Conservation (phyloP, 768 basidiomycete species). For the Boletus tomentosulus region DNA sequence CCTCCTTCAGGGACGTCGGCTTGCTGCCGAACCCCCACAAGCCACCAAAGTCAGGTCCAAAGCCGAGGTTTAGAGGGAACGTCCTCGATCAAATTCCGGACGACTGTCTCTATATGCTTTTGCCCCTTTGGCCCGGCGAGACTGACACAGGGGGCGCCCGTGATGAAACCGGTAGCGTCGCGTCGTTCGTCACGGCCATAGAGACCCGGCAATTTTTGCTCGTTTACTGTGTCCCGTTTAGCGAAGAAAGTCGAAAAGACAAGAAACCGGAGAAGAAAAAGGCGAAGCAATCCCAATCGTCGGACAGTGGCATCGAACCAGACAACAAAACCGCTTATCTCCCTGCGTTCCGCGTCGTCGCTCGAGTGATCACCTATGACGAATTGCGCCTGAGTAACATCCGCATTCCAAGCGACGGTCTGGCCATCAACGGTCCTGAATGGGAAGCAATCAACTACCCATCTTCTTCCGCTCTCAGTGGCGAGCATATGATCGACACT, state of each 20-base stretch:
- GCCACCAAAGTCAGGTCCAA: constrained; percentile 17
- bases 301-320: constrained; percentile 22
- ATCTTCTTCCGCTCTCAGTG: constrained; percentile 26
- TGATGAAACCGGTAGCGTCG: constrained; percentile 18
- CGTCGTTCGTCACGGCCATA: constrained; percentile 38
- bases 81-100: constrained; percentile 60
- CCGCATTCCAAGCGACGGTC: constrained; percentile 66
- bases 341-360: constrained; percentile 65
- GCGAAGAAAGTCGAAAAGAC: constrained; percentile 6
- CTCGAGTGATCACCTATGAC: constrained; percentile 65
- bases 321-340: constrained; percentile 51
- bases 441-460: constrained; percentile 41
- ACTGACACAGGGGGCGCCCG: constrained; percentile 46
- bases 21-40: constrained; percentile 51
- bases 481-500: constrained; percentile 36
- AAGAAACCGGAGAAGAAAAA: constrained; percentile 33
- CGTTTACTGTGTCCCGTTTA: constrained; percentile 70
- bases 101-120: constrained; percentile 75
- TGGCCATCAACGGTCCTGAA: constrained; percentile 63
- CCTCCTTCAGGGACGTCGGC: constrained; percentile 78
- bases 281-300: constrained; percentile 24
- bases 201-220: constrained; percentile 67
- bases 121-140: constrained; percentile 81
- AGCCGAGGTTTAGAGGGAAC: constrained; percentile 26
- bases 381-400: constrained; percentile 73